A percentile compares a stretch with the other conserved stretches of the same genome.
phyloP scores from a whole-genome alignment of 345 rosid species.

The Microcos paniculata region DNA sequence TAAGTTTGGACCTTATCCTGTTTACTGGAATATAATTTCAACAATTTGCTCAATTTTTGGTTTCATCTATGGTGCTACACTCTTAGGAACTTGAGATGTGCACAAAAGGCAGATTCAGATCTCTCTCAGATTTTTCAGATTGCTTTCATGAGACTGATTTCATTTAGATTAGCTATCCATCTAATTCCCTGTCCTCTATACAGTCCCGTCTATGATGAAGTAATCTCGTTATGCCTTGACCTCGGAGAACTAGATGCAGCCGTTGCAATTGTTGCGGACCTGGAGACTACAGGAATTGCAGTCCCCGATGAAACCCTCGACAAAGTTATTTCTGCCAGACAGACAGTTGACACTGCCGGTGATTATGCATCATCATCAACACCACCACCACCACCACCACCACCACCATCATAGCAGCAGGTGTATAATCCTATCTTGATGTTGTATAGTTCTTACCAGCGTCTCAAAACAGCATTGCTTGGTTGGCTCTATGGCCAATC shows the following conservation, averaged over 20 bases:
- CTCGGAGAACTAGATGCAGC: conserved; percentile 92
- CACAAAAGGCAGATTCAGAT: not conserved
- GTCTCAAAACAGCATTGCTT: too few species aligned
- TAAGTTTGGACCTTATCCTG: too few species aligned
- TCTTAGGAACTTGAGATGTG: not conserved
- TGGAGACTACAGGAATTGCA: conserved; percentile 70
- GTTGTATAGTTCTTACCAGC: not conserved
- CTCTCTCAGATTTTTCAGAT: not conserved
- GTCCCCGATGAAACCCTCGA: conserved; percentile 74
- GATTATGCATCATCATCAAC: conserved; percentile 18
- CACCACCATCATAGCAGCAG: conserved; percentile 13
- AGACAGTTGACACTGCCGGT: conserved; percentile 33
- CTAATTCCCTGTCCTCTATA: conserved; percentile 20
- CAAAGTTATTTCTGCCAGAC: conserved; percentile 73
- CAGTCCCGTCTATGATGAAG: conserved; percentile 89
- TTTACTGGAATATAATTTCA: not conserved
- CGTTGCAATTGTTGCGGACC: conserved; percentile 82
- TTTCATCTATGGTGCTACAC: not conserved
- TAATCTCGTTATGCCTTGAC: conserved; percentile 72
- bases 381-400: not conserved
- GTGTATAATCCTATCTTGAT: conserved; percentile 5
- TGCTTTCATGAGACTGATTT: not conserved
- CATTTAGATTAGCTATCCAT: not conserved
- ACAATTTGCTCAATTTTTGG: not conserved
- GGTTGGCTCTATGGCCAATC: too few species aligned